Conservation (phyloP, 2,329 filamentous ascomycete genomes). For the Boeremia lycopersici region DNA sequence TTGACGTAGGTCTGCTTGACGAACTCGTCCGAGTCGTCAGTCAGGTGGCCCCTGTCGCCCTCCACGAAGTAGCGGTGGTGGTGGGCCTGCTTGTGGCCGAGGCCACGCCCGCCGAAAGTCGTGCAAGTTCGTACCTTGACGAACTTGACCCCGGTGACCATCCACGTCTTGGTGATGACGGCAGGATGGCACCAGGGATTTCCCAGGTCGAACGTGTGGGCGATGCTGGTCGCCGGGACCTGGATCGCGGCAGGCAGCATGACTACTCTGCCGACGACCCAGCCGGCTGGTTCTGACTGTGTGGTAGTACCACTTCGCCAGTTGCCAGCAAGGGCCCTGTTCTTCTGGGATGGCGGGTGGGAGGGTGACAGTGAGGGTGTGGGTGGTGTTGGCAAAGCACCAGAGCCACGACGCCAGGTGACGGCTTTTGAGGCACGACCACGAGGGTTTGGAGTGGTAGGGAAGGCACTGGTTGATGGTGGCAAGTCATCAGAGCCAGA, state of each 20-base stretch:
- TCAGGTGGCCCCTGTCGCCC: constrained; percentile 11
- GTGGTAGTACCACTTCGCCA: background rate
- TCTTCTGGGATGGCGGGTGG: background rate
- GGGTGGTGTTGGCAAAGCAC: background rate
- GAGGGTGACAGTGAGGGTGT: background rate
- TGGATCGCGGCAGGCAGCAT: background rate
- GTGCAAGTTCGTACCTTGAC: constrained; percentile 21
- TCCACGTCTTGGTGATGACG: constrained; percentile 16
- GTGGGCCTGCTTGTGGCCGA: background rate
- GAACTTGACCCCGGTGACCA: constrained; percentile 3
- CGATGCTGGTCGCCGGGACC: background rate
- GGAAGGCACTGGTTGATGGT: background rate
- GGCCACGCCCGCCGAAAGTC: constrained; percentile 10
- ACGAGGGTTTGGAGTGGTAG: too few relatives aligned
- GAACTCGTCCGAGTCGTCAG: constrained; percentile 20
- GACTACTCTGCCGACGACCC: constrained; percentile 1
- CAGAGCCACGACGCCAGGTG: background rate
- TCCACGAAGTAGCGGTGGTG: constrained; percentile 19
- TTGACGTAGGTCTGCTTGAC: constrained; percentile 29
- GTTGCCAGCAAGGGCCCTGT: background rate
- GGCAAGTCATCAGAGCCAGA: background rate
- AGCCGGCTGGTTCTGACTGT: background rate
- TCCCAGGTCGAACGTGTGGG: background rate
- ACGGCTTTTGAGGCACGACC: too few relatives aligned
- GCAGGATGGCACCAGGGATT: constrained; percentile 10